Evolutionary conservation across 768 basidiomycete genomes (phyloP).

Genomic region (Pleurotus tuoliensis): DNA sequence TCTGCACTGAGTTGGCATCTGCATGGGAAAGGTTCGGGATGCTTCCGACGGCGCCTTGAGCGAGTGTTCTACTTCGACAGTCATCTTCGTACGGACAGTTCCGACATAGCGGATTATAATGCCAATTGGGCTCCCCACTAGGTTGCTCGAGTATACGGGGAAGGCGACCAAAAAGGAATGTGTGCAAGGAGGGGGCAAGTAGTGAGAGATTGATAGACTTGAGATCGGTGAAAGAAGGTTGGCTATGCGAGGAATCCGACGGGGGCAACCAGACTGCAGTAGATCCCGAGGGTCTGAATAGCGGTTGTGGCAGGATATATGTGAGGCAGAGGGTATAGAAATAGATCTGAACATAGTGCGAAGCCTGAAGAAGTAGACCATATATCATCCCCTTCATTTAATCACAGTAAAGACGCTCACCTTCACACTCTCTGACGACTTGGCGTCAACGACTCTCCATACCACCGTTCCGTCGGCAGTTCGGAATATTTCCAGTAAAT

Average conservation of each 20-base stretch:
- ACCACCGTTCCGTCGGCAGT: conserved; percentile 21
- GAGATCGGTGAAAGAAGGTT: conserved; percentile 34
- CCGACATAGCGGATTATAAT: conserved; percentile 45
- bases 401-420: conserved; percentile 18
- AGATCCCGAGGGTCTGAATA: conserved; percentile 28
- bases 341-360: conserved; percentile 50
- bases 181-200: conserved; percentile 36
- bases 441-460: conserved; percentile 51
- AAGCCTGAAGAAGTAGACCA: conserved; percentile 27
- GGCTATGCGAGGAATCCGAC: conserved; percentile 24
- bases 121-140: conserved; percentile 37
- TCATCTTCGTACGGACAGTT: conserved; percentile 36
- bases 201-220: conserved; percentile 35
- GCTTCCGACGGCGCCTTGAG: conserved; percentile 35
- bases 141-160: conserved; percentile 33
- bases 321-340: conserved; percentile 45
- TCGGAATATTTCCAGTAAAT: conserved; percentile 42
- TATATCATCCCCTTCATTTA: not conserved
- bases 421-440: conserved; percentile 44
- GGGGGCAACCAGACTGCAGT: conserved; percentile 48
- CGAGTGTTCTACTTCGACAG: conserved; percentile 30
- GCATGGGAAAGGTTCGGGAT: conserved; percentile 47
- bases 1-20: conserved; percentile 36
- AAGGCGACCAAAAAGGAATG: conserved; percentile 39
- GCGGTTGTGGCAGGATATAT: conserved; percentile 29